Evolutionary conservation across 2,329 filamentous ascomycete genomes (phyloP).

Genomic region (Cladosporium sphaerospermum): DNA sequence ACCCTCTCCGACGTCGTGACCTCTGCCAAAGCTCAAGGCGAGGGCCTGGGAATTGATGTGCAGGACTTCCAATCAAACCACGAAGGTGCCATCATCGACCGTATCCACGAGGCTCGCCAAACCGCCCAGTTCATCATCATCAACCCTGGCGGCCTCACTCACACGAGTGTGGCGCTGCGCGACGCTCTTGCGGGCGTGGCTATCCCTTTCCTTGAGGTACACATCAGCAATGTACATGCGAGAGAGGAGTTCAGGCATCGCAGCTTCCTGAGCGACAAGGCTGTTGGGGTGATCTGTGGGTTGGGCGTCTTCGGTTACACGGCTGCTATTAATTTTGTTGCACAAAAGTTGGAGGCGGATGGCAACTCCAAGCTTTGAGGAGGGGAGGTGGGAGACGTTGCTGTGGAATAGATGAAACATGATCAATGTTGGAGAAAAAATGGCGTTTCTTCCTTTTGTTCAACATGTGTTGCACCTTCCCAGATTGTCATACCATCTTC

Average conservation of each 20-base stretch:
- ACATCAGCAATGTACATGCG: constrained; percentile 68
- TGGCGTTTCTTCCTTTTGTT: no score
- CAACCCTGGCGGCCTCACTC: constrained; percentile 69
- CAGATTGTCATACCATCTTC: no score
- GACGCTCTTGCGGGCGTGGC: constrained; percentile 64
- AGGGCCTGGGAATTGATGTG: constrained; percentile 45
- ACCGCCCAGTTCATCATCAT: constrained; percentile 62
- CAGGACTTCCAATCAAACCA: constrained; percentile 68
- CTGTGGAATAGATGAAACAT: no score
- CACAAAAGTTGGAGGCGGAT: constrained; percentile 19
- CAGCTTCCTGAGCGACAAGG: constrained; percentile 71
- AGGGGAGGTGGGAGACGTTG: neutral
- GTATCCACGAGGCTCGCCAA: constrained; percentile 60
- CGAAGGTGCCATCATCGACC: constrained; percentile 67
- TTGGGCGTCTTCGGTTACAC: constrained; percentile 47
- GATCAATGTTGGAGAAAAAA: no score
- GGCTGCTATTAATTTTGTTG: constrained; percentile 40
- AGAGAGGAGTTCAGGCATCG: constrained; percentile 63
- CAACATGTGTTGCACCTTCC: no score
- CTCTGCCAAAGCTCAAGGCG: constrained; percentile 45
- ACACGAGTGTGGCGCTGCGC: constrained; percentile 69
- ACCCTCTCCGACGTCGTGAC: constrained; percentile 59
- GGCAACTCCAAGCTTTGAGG: constrained; percentile 5
- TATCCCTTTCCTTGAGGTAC: constrained; percentile 72
- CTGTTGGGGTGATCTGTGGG: constrained; percentile 65